These are phyloP conservation scores for Wallemia hederae DNA, from an alignment of 1,284 basidiomycete species.

Conservation along the genomic window DNA sequence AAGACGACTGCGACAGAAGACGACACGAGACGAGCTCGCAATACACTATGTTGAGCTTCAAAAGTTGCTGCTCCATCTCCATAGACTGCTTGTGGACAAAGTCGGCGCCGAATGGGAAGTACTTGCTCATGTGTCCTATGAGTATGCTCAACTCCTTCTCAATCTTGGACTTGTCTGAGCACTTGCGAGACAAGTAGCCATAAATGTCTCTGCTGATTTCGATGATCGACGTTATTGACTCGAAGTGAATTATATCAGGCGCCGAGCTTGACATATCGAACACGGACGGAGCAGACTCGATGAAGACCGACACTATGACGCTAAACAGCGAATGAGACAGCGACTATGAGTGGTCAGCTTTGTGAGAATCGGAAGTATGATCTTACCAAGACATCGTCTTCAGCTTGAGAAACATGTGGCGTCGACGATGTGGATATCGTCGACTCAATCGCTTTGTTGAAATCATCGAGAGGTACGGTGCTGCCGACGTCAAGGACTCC, in stretches of 20 bases:
- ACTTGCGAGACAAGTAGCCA: background rate
- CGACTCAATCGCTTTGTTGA: background rate
- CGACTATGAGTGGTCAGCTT: background rate
- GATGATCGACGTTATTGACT: background rate
- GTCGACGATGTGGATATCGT: background rate
- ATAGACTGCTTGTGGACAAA: conserved; percentile 10
- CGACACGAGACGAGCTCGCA: conserved; percentile 40
- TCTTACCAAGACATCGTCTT: background rate
- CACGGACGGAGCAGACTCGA: background rate
- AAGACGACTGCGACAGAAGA: conserved; percentile 8
- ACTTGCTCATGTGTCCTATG: conserved; percentile 38
- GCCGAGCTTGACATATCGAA: background rate
- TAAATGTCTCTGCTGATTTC: background rate
- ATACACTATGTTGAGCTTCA: conserved; percentile 40
- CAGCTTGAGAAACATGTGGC: background rate
- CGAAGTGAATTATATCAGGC: background rate
- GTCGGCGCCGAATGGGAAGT: conserved; percentile 42
- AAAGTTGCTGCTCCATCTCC: conserved; percentile 30
- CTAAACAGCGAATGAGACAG: background rate
- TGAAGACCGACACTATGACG: background rate
- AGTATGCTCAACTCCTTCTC: conserved; percentile 23
- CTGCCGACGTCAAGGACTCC: background rate
- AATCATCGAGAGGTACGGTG: background rate
- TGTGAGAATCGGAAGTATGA: background rate
- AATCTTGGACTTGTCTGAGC: background rate